Base-by-base conservation (phyloP, 768 basidiomycete genomes). In the Imleria badia region DNA sequence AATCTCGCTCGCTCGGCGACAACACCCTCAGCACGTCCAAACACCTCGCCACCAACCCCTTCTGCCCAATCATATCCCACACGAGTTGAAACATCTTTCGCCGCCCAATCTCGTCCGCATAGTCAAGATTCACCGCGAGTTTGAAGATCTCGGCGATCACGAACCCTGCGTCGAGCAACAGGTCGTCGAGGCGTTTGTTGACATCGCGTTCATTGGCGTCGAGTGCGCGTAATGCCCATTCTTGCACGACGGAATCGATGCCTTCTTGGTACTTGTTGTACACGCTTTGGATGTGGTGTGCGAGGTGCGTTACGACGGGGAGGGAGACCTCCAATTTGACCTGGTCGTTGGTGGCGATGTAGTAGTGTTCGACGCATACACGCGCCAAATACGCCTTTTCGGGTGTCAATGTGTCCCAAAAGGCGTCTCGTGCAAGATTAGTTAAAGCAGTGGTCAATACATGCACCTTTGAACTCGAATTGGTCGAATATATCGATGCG, bases 281-380 rank as follows among this genome's bases (percentile, higher is more conserved):
- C n/a, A n/a, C n/a, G n/a, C n/a, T n/a, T n/a, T n/a, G n/a, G n/a
- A n/a, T n/a, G 7, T 75, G 73, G 73, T 85, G 90, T 0, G 94
- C 94, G 48, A 95, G 78, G 0, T 78, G 76, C 1, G 90, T 93
- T 19, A 96, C 91, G 26, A 91, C 92, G 3, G 96, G 96, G 5
- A 98, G 78, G 15, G 79, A 75, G 3, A 77, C 71, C 62, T 92
- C 89, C 3, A 95, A 74, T 33, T 84, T 81, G 3, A 72, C 71
- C 48, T 84, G 78, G 47, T 90, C 81, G 42, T 85, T 78, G 2
- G 75, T 82, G 17, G 73, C 74, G 14, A 79, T 77, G n/a, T n/a
- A n/a, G 62, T 91, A 94, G 65, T 91, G 82, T 30, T 93, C 86
- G 4, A 89, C 84, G 66, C 88, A 95, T n/a, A n/a, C n/a, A n/a